Conservation (phyloP, 176 grass and related monocot genomes). For the Poa pratensis region DNA sequence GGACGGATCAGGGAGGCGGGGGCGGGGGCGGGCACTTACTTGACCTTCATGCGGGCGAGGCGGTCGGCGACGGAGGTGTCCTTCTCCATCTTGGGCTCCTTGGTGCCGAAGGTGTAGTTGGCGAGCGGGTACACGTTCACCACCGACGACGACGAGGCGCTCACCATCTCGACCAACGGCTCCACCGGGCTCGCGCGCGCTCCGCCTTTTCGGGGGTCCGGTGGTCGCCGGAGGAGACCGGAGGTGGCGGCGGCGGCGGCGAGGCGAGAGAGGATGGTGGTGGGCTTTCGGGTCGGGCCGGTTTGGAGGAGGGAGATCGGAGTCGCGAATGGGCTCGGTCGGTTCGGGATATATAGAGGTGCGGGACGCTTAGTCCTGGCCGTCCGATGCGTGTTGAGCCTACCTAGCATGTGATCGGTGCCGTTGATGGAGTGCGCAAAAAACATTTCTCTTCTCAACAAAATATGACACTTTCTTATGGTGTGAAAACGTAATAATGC, state of each 20-base stretch:
- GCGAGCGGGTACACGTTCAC: conserved; percentile 94
- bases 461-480: no score
- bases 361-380: background rate
- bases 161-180: conserved; percentile 45
- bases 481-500: no score
- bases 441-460: no score
- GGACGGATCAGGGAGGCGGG: background rate
- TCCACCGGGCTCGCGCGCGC: background rate
- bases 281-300: conserved; percentile 28
- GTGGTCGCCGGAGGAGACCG: conserved; percentile 29
- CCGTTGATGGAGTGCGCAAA: no score
- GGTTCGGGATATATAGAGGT: conserved; percentile 26
- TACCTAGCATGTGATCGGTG: no score
- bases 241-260: conserved; percentile 13
- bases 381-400: background rate
- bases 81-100: conserved; percentile 99
- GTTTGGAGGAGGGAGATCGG: conserved; percentile 7
- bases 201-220: conserved; percentile 21
- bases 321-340: conserved; percentile 14
- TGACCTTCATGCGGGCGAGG: conserved; percentile 97
- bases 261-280: background rate
- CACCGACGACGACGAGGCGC: conserved; percentile 50
- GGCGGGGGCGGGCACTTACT: conserved; percentile 49
- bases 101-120: conserved; percentile 99
- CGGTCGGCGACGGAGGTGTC: conserved; percentile 99